Evolutionary conservation across 2,329 filamentous ascomycete species (phyloP).

Genomic region (Sporothrix brunneoviolacea): DNA sequence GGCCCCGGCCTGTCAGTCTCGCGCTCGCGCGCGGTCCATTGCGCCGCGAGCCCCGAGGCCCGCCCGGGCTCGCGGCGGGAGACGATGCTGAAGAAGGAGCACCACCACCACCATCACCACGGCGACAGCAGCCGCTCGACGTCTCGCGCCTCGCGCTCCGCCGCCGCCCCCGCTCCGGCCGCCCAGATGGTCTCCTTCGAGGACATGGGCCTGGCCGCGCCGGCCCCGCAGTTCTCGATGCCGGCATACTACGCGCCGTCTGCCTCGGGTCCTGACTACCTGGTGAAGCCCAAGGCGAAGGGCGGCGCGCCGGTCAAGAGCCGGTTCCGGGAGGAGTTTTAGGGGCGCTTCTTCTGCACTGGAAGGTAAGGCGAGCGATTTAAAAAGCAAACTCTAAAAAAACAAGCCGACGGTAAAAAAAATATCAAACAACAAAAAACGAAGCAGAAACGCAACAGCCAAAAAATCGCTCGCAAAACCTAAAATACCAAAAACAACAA

Average conservation of each 20-base stretch:
- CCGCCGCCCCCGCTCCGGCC: background rate
- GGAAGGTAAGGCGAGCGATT: no score
- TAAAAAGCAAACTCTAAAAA: background rate
- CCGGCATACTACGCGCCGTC: no score
- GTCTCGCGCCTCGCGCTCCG: background rate
- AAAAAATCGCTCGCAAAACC: no score
- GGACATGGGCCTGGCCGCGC: no score
- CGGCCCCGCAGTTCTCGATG: no score
- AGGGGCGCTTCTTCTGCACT: no score
- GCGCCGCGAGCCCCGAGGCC: background rate
- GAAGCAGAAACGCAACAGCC: no score
- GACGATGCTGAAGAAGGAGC: background rate
- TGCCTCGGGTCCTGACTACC: no score
- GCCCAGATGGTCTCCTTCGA: no score
- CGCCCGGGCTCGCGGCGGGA: background rate
- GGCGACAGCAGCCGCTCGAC: background rate
- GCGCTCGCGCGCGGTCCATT: background rate
- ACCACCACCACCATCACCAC: background rate
- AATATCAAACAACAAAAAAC: no score
- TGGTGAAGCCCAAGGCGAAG: background rate
- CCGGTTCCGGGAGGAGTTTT: conserved; percentile 4
- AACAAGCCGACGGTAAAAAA: background rate
- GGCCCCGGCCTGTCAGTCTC: background rate
- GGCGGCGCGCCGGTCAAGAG: background rate
- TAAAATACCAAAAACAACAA: no score